Base-by-base conservation (phyloP, 495 filamentous ascomycete species). In the Usnea hakonensis region DNA sequence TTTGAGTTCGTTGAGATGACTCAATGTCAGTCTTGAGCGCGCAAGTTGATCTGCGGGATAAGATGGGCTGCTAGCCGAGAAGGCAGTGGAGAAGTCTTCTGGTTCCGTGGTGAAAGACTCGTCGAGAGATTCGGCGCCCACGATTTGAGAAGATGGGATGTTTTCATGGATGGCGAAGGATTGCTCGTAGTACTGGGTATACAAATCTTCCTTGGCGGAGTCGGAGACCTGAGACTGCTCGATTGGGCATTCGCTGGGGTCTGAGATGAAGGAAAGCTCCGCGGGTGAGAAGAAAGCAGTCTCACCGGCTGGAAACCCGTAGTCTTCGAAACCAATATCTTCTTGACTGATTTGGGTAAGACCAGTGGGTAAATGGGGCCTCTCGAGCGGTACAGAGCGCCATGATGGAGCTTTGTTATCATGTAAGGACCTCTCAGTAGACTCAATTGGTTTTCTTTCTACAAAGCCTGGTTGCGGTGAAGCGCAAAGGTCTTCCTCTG, bases 171-270 rank as follows among this genome's bases (percentile, higher is more conserved):
- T 67, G 9, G 81, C 81, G 38, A 90, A 78, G 0, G 89, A 91
- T 68, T 89, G 85, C 63, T 90, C 82, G 68, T 90, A 89, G 68
- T 90, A 90, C 62, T 85, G 80, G 7, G 84, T 79, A 14, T 82
- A 71, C 8, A 72, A 60, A 7, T 79, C 75, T 58, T 78, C 77
- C 11, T 76, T 70, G 1, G 23, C 36, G 17, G 23, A 19, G 17
- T 55, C 37, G 2, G 37, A 57, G 14, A 13, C 35, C 16, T 19
- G 33, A 36, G 37, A 58, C 16, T 6, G 21, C 26, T 55, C 40
- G 30, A 13, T 48, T 8, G 26, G n/a, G 10, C 17, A n/a, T 44
- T 26, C 58, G 28, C 52, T 17, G 3, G 43, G 26, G 28, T 21
- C 38, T 13, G 66, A 62, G 30, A 54, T 6, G 17, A 41, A 55